Base-by-base conservation (phyloP, 345 rosid genomes). In the Lepidium sativum region DNA sequence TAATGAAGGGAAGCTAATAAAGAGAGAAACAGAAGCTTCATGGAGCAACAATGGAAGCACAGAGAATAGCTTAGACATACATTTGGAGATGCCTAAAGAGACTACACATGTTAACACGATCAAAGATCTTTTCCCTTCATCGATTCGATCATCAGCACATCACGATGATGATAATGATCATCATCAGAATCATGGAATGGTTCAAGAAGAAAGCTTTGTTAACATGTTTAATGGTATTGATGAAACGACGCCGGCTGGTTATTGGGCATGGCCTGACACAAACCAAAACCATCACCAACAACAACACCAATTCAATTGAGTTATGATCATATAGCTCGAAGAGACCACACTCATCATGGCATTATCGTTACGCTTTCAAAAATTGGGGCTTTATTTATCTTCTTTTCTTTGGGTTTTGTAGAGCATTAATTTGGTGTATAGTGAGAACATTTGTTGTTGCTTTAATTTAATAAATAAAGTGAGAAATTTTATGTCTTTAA, bases 1-100 rank as follows among this genome's bases (percentile, higher is more conserved):
- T 62, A 77, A 66, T 39, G 87, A 74, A 64, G 71, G 2, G 43
- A 71, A 50, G 54, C 27, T 71, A 11, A 38, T 65, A 69, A 83
- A 80, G 77, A 82, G 80, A 78, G 91, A 88, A 52, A 65, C 76
- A 70, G 79, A 85, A 37, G 84, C 72, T 43, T 85, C 96, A 23
- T 79, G 89, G 88, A 88, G 88, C 86, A 82, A 85, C 72, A 82
- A 85, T 69, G 96, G 86, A 51, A 85, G 89, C 48, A 65, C 54
- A 41, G 71, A 72, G 25, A 72, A 58, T 50, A 84, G 88, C 40
- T 81, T 77, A 44, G 96, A 82, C 57, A 73, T 79, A 27, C 83
- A 85, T 72, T 44, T 63, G n/a, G 75, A 71, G 57, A 47, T 63
- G 57, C 69, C 69, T 14, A 70, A 63, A 53, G 74, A 70, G 63